phyloP scores from a whole-genome alignment of 1,284 basidiomycete genomes.

The Mycosarcoma maydis region DNA sequence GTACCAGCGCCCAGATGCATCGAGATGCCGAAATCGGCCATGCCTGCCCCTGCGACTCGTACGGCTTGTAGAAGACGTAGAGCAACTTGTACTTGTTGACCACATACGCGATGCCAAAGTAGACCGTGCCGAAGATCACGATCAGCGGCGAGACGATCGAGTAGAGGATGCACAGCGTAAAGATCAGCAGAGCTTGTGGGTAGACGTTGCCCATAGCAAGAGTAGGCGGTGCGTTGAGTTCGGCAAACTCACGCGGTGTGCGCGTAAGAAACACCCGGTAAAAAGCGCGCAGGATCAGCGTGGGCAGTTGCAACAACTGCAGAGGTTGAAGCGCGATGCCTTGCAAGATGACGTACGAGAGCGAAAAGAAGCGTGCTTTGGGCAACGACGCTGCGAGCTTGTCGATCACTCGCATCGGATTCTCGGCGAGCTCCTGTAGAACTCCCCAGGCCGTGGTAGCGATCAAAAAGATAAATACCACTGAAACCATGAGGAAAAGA shows the following conservation, averaged over 20 bases:
- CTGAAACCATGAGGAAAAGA: constrained; percentile 90
- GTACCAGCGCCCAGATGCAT: constrained; percentile 63
- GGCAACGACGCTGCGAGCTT: constrained; percentile 59
- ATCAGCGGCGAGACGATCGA: constrained; percentile 94
- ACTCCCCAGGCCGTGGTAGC: constrained; percentile 90
- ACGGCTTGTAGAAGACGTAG: constrained; percentile 92
- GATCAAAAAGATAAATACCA: constrained; percentile 93
- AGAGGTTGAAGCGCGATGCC: constrained; percentile 92
- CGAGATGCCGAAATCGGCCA: constrained; percentile 75
- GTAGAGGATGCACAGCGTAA: constrained; percentile 92
- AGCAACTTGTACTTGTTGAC: constrained; percentile 96
- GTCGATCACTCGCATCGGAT: constrained; percentile 63
- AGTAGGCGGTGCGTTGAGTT: constrained; percentile 95
- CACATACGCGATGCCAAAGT: constrained; percentile 84
- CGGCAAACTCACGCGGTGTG: constrained; percentile 80
- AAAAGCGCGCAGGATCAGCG: constrained; percentile 50
- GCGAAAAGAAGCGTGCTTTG: constrained; percentile 81
- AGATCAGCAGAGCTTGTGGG: constrained; percentile 92
- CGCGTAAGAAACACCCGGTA: constrained; percentile 43
- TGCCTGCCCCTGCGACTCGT: constrained; percentile 89
- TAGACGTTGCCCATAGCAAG: constrained; percentile 78
- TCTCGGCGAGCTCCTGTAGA: constrained; percentile 59
- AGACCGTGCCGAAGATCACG: constrained; percentile 89
- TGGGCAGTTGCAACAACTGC: constrained; percentile 73
- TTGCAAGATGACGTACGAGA: constrained; percentile 94